Conservation (phyloP, 108 stramenopile genomes). For the Nitzschia sp. region DNA sequence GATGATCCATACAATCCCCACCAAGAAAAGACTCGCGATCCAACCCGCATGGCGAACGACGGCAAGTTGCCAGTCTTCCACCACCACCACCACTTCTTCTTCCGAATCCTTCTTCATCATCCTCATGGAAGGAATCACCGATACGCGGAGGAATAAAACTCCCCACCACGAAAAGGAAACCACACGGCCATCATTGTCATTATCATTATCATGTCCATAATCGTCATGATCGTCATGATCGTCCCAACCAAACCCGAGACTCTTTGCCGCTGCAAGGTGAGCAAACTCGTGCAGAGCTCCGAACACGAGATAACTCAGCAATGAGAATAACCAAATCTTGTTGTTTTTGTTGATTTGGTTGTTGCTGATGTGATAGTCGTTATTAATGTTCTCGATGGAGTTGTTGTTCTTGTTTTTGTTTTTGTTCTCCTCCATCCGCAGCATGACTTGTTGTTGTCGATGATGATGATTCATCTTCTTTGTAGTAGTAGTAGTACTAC, state of each 20-base stretch:
- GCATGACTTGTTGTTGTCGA: no score
- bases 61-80: background rate
- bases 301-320: slow-evolving; percentile 49
- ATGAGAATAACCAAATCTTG: no score
- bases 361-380: no score
- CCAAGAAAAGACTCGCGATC: slow-evolving; percentile 53
- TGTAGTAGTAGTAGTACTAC: no score
- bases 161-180: background rate
- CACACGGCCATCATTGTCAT: background rate
- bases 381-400: no score
- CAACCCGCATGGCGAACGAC: slow-evolving; percentile 63
- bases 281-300: slow-evolving; percentile 60
- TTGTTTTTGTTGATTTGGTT: no score
- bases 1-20: slow-evolving; percentile 16
- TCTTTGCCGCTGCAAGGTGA: slow-evolving; percentile 40
- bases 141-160: background rate
- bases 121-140: background rate
- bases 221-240: background rate
- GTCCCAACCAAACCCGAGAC: background rate
- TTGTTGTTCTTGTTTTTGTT: no score
- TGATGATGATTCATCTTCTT: no score
- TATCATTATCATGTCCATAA: background rate
- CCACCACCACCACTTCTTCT: background rate
- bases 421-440: no score
- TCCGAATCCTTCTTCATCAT: background rate